These are phyloP conservation scores for Citrus glauca DNA, from an alignment of 345 rosid genomes.

Conservation along the genomic window DNA sequence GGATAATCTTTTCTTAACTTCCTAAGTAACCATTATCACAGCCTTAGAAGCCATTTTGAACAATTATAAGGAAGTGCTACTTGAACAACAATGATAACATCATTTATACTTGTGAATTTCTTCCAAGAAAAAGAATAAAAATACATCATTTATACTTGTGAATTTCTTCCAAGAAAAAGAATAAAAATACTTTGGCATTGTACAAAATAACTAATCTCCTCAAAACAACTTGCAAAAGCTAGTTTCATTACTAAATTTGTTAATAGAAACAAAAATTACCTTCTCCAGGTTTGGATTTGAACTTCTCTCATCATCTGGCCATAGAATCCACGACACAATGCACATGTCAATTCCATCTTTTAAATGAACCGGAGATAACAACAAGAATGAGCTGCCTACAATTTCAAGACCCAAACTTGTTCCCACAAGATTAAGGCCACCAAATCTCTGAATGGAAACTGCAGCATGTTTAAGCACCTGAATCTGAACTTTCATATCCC, in stretches of 20 bases:
- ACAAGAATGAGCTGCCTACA: slow-evolving; percentile 47
- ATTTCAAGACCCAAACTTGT: slow-evolving; percentile 44
- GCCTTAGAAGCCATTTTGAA: slow-evolving; percentile 22
- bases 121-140: background rate
- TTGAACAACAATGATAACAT: background rate
- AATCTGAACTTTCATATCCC: slow-evolving; percentile 88
- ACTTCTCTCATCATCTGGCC: slow-evolving; percentile 97
- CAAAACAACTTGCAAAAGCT: background rate
- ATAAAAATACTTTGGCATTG: background rate
- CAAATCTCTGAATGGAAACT: slow-evolving; percentile 63
- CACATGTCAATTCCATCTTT: slow-evolving; percentile 65
- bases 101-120: background rate
- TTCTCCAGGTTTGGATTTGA: slow-evolving; percentile 82
- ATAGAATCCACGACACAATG: slow-evolving; percentile 85
- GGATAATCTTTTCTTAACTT: slow-evolving; percentile 80
- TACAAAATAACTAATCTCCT: background rate
- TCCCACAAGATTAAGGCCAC: slow-evolving; percentile 36
- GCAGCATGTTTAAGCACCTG: slow-evolving; percentile 74
- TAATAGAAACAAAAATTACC: slow-evolving; percentile 39
- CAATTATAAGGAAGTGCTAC: background rate
- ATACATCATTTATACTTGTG: background rate
- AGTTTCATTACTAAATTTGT: background rate
- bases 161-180: background rate
- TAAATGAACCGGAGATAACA: slow-evolving; percentile 47
- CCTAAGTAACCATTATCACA: slow-evolving; percentile 44